Evolutionary conservation across 78 protist species (phyloP), one percentile per base, ranked within the genome.

Genomic region (Isochrysis galbana): DNA sequence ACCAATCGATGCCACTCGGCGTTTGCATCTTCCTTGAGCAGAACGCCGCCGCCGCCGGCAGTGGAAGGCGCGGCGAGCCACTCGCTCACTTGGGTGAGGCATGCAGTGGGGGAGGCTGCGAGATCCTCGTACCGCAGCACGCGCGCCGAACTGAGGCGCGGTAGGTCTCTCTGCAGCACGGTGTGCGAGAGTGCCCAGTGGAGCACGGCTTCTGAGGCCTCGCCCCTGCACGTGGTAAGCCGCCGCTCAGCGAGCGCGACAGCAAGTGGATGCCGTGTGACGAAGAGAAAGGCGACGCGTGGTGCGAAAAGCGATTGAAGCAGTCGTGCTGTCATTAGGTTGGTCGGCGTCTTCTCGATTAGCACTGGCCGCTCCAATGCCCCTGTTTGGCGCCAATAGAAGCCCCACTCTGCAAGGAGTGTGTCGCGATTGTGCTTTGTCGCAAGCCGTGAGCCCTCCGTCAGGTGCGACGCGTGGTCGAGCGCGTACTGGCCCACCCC

Each of bases 281-380:
- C n/a, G 32, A 61, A 4, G 72, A 61, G n/a, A n/a, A 61, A 61
- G 26, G n/a, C 4, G 72, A n/a, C 26, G n/a, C 26, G 72, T n/a
- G 72, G 72, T n/a, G 72, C 11, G 72, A 61, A 34, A 22, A 70
- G 34, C 80, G 80, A 4, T 41, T 70, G 80, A 17, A 70, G 80
- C 41, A 70, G 80, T 5, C 80, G 80, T 19, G 80, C 2, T 5
- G 80, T 70, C 29, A 70, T 17, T 41, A 70, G 29, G 41, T 70
- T 34, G 29, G 80, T 70, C 39, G 80, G 80, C 80, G 80, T 70
- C 80, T 70, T 70, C 39, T 70, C 80, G 80, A 70, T 34, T 41
- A 70, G 80, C 29, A 26, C 29, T 14, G 41, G 80, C 80, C 72
- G 72, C n/a, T 23, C 26, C 32, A 23, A 2, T n/a, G 67, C 21